phyloP scores from a whole-genome alignment of 345 rosid species.

The Sisymbrium altissimum region DNA sequence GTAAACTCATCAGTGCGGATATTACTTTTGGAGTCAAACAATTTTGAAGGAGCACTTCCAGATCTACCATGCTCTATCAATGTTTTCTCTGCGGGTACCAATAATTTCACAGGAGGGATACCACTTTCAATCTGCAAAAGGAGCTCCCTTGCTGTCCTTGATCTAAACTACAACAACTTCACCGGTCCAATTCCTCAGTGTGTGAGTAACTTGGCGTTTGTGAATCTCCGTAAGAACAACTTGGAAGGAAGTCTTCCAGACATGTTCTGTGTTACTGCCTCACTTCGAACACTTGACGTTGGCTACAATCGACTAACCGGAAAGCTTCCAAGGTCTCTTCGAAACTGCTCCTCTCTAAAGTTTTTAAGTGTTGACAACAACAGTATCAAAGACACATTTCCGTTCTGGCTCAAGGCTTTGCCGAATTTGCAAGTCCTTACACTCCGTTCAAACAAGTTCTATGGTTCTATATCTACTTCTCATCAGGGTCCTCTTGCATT shows the following conservation, averaged over 20 bases:
- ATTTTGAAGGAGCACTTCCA: conserved; percentile 3
- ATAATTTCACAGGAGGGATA: background rate
- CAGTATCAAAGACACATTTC: background rate
- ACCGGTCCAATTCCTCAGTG: conserved; percentile 26
- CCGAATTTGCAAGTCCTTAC: background rate
- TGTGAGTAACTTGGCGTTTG: conserved; percentile 10
- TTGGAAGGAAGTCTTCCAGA: conserved; percentile 31
- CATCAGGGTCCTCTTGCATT: background rate
- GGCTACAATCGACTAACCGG: conserved; percentile 26
- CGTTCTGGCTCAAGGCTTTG: background rate
- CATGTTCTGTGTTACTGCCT: background rate
- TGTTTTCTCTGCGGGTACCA: background rate
- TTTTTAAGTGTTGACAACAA: conserved; percentile 10
- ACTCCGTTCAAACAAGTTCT: background rate
- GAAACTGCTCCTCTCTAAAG: background rate
- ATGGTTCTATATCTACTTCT: background rate
- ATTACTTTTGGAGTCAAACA: background rate
- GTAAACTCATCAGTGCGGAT: background rate
- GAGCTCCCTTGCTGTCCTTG: background rate
- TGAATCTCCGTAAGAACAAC: conserved; percentile 28
- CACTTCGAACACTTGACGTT: conserved; percentile 13
- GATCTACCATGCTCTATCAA: background rate
- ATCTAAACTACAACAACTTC: background rate
- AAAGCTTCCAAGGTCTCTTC: conserved; percentile 19
- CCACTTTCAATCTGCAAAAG: background rate